A percentile compares a stretch with the other conserved stretches of the same genome.
These are phyloP conservation scores for Raffaelea albimanens DNA, from an alignment of 2,329 filamentous ascomycete species.

Conservation along the genomic window DNA sequence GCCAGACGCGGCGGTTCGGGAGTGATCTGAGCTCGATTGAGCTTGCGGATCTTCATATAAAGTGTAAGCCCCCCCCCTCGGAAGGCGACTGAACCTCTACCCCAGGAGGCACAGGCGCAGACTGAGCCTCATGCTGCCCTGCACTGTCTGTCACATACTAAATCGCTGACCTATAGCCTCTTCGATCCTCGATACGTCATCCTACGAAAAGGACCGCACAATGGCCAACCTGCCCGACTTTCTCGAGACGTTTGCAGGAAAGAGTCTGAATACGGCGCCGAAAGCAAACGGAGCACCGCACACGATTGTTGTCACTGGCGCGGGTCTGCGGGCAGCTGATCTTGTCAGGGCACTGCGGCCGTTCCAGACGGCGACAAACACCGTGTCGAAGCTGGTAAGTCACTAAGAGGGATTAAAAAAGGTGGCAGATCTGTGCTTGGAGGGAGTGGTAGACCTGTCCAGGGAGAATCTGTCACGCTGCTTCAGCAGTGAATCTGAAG, in stretches of 20 bases:
- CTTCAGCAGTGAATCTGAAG: no score
- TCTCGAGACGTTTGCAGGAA: constrained; percentile 55
- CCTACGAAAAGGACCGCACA: constrained; percentile 51
- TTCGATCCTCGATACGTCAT: constrained; percentile 70
- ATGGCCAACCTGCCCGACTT: constrained; percentile 70
- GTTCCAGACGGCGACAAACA: constrained; percentile 68
- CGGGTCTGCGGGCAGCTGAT: constrained; percentile 79
- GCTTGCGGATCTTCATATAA: constrained; percentile 70
- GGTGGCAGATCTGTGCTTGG: no score
- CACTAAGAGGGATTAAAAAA: background rate
- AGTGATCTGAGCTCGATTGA: constrained; percentile 75
- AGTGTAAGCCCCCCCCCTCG: constrained; percentile 43
- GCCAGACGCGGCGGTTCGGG: constrained; percentile 69
- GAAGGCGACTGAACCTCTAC: no score
- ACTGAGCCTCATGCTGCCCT: background rate
- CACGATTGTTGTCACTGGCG: constrained; percentile 78
- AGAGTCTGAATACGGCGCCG: constrained; percentile 31
- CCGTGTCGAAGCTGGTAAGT: constrained; percentile 68
- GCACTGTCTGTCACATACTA: background rate
- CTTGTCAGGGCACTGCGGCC: constrained; percentile 65
- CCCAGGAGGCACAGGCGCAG: no score
- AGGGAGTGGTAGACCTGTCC: no score
- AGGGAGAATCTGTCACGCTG: no score
- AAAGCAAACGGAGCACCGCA: constrained; percentile 67
- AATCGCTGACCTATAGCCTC: background rate